Evolutionary conservation across 2,329 filamentous ascomycete genomes (phyloP), one percentile per base, ranked within the genome.

Genomic region (Penicillium verrucosum): DNA sequence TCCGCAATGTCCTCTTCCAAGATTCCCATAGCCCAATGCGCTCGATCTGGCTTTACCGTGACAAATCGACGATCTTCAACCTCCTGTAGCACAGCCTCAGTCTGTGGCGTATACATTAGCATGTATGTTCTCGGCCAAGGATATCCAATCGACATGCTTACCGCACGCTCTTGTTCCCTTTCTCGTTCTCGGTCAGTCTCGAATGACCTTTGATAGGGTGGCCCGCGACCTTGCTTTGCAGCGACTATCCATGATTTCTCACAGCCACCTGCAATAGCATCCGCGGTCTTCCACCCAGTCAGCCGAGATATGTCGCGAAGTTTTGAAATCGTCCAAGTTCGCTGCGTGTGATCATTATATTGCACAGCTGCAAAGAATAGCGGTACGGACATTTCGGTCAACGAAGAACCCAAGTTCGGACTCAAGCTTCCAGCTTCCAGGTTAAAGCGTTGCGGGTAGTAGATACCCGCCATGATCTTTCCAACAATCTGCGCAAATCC

Each of bases 321-420:
- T 29, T 89, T 85, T 34, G 82, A 81, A 60, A 97, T 82, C 0
- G 88, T 83, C 89, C 91, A 96, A 56, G 83, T 81, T 1, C 94
- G 85, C 67, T 97, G 92, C 0, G 75, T 77, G 5, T 85, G 72
- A 57, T 90, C 84, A 65, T 85, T 85, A 70, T 86, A 95, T 80
- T 96, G 80, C 11, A 97, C 85, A 4, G 85, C 93, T 1, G 92
- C 89, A 59, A 97, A 91, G 75, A 97, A 97, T 1, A 96, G 78
- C 5, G 88, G 86, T 67, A 97, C 89, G 4, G 86, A 86, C 65
- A 86, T 85, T 73, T 97, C 93, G 57, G 91, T 91, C 23, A 96
- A 82, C 0, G 89, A 90, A 0, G 89, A 89, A 6, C 89, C 92
- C 27, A 95, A 82, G 30, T 87, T 81, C 0, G 92, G 92, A 63